Percentiles rank a stretch among this genome's conserved stretches.
Conservation (phyloP, 164 flowering plant genomes). For the Piper longum region DNA sequence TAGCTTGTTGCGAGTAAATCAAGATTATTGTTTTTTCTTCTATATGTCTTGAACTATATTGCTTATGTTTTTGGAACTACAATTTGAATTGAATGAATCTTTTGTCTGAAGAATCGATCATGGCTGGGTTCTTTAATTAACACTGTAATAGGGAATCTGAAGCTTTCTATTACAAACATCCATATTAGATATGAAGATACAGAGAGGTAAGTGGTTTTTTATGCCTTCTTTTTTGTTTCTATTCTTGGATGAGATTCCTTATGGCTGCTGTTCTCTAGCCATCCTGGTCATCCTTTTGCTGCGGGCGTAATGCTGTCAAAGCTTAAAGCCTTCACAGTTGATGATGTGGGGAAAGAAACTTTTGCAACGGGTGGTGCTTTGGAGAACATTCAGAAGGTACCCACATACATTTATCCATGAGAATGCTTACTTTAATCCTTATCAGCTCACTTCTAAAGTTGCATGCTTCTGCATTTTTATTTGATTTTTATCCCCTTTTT, state of each 20-base stretch:
- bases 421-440: background rate
- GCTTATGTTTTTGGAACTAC: background rate
- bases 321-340: constrained; percentile 82
- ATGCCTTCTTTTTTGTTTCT: background rate
- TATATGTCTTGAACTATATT: background rate
- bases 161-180: constrained; percentile 86
- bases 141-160: constrained; percentile 88
- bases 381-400: constrained; percentile 81
- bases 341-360: constrained; percentile 78
- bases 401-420: background rate
- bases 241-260: constrained; percentile 6
- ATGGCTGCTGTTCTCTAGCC: constrained; percentile 37
- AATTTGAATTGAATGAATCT: constrained; percentile 3
- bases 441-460: too few relatives aligned
- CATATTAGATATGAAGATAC: constrained; percentile 97
- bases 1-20: background rate
- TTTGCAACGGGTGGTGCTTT: constrained; percentile 81
- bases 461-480: too few relatives aligned
- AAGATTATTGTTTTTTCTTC: background rate
- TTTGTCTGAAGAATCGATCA: constrained; percentile 55
- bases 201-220: constrained; percentile 51
- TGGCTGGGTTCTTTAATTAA: constrained; percentile 93
- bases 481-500: too few relatives aligned
- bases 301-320: constrained; percentile 80
- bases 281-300: constrained; percentile 95